Base-by-base conservation (phyloP, 2,329 filamentous ascomycete species). In the Claviceps purpurea region DNA sequence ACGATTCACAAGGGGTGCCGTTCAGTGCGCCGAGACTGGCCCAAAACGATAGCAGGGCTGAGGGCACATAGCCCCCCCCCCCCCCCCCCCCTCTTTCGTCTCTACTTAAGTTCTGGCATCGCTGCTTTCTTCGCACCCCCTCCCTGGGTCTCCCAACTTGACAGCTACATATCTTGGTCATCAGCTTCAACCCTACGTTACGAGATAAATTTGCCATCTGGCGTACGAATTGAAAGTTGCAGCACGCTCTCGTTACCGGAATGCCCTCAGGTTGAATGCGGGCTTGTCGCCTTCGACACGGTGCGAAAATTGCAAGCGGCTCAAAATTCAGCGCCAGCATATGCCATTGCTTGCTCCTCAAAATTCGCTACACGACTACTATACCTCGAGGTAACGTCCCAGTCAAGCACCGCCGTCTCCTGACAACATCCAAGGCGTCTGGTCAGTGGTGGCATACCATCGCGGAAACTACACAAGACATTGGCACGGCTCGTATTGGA, bases 261-360 rank as follows among this genome's bases (percentile, higher is more conserved):
- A 66, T 66, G 64, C 57, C 54, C 56, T 54, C 59, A 40, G 54
- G 57, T 54, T 66, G 62, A 65, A 59, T 61, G 41, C 46, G 53
- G 52, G 52, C 48, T 53, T 56, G 56, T 54, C 55, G 55, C 50
- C 49, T 56, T 55, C 57, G 62, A 55, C 56, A 56, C 59, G 56
- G 58, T 52, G 58, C 59, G 50, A 57, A 54, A 53, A 43, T 59
- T 57, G 50, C 53, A 51, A 55, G 56, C 55, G 52, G 54, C 50
- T 52, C 50, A 52, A 59, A 52, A 55, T 37, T 53, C 41, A 43
- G 41, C 30, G 46, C 50, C 50, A 44, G 56, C 45, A 40, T 30
- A 44, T 22, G 47, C 30, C 44, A 37, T 44, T 8, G 8, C 26
- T 30, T 30, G 26, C 44, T 34, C 13, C 40, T 24, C 51, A 24